These are phyloP conservation scores for Cystobasidium ongulense DNA, from an alignment of 768 basidiomycete species.

Conservation along the genomic window DNA sequence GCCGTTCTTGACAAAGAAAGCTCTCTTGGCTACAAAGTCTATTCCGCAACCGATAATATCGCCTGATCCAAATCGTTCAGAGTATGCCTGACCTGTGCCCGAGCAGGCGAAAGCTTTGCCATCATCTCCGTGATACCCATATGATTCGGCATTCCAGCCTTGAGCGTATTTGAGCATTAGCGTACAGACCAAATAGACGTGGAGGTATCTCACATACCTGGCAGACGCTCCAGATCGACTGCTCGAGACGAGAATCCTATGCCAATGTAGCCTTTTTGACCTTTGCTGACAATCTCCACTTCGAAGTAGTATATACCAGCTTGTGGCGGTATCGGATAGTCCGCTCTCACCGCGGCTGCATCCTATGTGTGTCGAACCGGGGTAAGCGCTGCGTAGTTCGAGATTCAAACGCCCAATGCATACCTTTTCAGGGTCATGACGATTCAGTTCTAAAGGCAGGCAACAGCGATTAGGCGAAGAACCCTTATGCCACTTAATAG, in stretches of 20 bases:
- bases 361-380: conserved; percentile 48
- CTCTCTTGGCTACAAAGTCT: conserved; percentile 61
- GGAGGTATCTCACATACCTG: conserved; percentile 49
- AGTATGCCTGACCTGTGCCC: conserved; percentile 58
- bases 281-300: conserved; percentile 70
- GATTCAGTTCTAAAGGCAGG: background rate
- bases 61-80: conserved; percentile 69
- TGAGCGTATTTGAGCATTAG: background rate
- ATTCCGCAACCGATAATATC: conserved; percentile 88
- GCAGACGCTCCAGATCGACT: conserved; percentile 64
- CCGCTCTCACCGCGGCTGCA: conserved; percentile 72
- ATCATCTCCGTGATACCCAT: conserved; percentile 90
- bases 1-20: conserved; percentile 88
- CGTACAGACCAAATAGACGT: background rate
- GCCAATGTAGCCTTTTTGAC: conserved; percentile 59
- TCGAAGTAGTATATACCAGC: conserved; percentile 95
- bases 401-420: background rate
- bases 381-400: background rate
- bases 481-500: background rate
- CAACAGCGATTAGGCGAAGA: background rate
- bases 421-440: conserved; percentile 23
- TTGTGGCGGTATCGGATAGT: conserved; percentile 66
- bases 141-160: conserved; percentile 67
- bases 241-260: conserved; percentile 65
- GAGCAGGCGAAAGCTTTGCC: conserved; percentile 69